phyloP scores from a whole-genome alignment of 2,329 filamentous ascomycete species.

The Apiospora arundinis region DNA sequence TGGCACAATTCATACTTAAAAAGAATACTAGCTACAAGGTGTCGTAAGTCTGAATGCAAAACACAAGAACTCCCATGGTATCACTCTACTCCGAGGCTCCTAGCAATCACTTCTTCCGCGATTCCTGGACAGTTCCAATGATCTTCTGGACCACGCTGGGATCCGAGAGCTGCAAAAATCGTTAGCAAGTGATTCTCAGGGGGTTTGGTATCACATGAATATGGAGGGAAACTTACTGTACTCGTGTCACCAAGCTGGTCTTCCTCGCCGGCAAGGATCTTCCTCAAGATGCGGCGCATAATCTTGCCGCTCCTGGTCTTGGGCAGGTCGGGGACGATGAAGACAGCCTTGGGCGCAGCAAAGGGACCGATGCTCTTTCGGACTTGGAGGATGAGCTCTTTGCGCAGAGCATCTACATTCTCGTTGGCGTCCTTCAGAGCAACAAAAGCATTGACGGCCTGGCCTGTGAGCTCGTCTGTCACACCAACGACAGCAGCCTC shows the following conservation, averaged over 20 bases:
- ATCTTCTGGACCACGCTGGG: slow-evolving; percentile 89
- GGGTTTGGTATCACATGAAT: slow-evolving; percentile 20
- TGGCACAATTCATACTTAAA: slow-evolving; percentile 16
- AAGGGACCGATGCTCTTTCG: slow-evolving; percentile 98
- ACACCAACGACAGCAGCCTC: slow-evolving; percentile 97
- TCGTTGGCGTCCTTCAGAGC: slow-evolving; percentile 87
- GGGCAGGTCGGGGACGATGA: slow-evolving; percentile 88
- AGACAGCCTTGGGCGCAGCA: slow-evolving; percentile 92
- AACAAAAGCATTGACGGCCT: slow-evolving; percentile 97
- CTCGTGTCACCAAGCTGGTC: slow-evolving; percentile 94
- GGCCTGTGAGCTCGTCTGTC: slow-evolving; percentile 90
- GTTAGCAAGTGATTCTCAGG: not conserved
- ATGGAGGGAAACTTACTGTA: slow-evolving; percentile 67
- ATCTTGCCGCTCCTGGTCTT: slow-evolving; percentile 99
- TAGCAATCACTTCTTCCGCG: slow-evolving; percentile 55
- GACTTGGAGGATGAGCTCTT: slow-evolving; percentile 93
- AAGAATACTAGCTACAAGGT: slow-evolving; percentile 14
- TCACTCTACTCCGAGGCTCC: slow-evolving; percentile 8
- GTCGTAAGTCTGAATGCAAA: slow-evolving; percentile 12
- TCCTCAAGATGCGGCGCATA: slow-evolving; percentile 94
- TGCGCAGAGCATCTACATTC: slow-evolving; percentile 79
- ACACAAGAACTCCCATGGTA: slow-evolving; percentile 12
- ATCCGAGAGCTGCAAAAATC: slow-evolving; percentile 74
- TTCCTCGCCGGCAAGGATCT: slow-evolving; percentile 96
- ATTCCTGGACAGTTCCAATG: slow-evolving; percentile 77